A percentile compares a stretch with the other conserved stretches of the same genome.
Evolutionary conservation across 2,329 filamentous ascomycete species (phyloP).

Genomic region (Ceratocystis colombiana): DNA sequence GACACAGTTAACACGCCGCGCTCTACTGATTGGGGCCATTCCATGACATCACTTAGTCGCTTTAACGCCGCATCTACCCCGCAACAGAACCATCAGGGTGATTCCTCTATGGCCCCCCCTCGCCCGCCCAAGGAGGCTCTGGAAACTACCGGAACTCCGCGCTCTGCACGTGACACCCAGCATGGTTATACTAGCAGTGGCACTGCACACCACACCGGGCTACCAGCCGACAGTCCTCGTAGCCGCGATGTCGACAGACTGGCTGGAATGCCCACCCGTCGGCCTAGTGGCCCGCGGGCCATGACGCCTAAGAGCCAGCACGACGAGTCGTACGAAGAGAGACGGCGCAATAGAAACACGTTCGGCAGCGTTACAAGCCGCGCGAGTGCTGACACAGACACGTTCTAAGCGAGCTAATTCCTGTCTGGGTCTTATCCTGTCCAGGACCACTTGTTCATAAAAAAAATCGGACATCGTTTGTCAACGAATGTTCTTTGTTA

Average conservation of each 20-base stretch:
- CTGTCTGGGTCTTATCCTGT: constrained; percentile 13
- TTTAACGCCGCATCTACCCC: constrained; percentile 39
- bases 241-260: constrained; percentile 49
- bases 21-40: constrained; percentile 54
- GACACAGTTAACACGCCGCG: constrained; percentile 50
- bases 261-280: constrained; percentile 42
- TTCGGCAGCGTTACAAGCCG: constrained; percentile 42
- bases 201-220: no score
- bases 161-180: constrained; percentile 35
- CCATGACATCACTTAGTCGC: constrained; percentile 48
- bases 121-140: constrained; percentile 55
- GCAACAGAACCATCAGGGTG: constrained; percentile 33
- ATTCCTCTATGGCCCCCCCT: constrained; percentile 39
- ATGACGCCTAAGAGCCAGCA: constrained; percentile 50
- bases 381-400: constrained; percentile 41
- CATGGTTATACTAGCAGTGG: constrained; percentile 39
- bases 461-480: constrained; percentile 10
- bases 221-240: constrained; percentile 39
- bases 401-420: constrained; percentile 36
- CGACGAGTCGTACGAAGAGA: constrained; percentile 38
- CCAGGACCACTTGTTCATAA: constrained; percentile 11
- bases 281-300: constrained; percentile 49
- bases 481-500: constrained; percentile 13
- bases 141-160: constrained; percentile 29
- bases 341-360: constrained; percentile 49